Percentiles rank a stretch among this genome's conserved stretches.
Evolutionary conservation across 306 rosid species (phyloP).

Genomic region (Inga oerstediana): DNA sequence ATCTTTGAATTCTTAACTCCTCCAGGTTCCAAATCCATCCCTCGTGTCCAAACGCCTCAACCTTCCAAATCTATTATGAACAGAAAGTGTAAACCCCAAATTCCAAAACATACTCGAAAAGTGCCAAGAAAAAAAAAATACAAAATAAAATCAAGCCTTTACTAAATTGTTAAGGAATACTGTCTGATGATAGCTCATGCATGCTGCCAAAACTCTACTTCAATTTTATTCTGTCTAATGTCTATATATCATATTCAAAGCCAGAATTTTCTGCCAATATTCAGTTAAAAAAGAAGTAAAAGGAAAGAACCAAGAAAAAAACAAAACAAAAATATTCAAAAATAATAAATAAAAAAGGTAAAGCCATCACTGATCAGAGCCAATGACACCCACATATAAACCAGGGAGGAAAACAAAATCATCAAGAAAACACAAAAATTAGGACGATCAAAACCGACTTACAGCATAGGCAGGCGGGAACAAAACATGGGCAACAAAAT

Average conservation of each 20-base stretch:
- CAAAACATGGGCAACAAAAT: slow-evolving; percentile 11
- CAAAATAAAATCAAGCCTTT: background rate
- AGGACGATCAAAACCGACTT: slow-evolving; percentile 40
- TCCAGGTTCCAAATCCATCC: slow-evolving; percentile 40
- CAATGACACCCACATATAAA: slow-evolving; percentile 41
- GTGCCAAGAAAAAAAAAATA: background rate
- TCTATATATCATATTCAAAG: slow-evolving; percentile 35
- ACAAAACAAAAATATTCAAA: background rate
- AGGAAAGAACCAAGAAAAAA: background rate
- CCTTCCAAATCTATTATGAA: slow-evolving; percentile 54
- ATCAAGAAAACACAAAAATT: background rate
- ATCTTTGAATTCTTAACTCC: slow-evolving; percentile 48
- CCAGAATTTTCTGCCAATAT: slow-evolving; percentile 22
- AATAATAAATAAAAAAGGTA: slow-evolving; percentile 26
- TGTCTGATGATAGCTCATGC: background rate
- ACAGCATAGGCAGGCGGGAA: slow-evolving; percentile 14
- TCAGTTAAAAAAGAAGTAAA: background rate
- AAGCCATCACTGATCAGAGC: slow-evolving; percentile 46
- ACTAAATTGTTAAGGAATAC: background rate
- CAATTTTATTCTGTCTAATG: background rate
- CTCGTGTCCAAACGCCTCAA: slow-evolving; percentile 39
- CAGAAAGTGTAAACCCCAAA: slow-evolving; percentile 34
- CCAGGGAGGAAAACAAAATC: slow-evolving; percentile 20
- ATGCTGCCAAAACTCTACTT: slow-evolving; percentile 11
- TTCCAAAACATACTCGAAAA: slow-evolving; percentile 13